Evolutionary conservation across 1,139 yeast species (phyloP).

Genomic region (Saccharomyces hybrid): DNA sequence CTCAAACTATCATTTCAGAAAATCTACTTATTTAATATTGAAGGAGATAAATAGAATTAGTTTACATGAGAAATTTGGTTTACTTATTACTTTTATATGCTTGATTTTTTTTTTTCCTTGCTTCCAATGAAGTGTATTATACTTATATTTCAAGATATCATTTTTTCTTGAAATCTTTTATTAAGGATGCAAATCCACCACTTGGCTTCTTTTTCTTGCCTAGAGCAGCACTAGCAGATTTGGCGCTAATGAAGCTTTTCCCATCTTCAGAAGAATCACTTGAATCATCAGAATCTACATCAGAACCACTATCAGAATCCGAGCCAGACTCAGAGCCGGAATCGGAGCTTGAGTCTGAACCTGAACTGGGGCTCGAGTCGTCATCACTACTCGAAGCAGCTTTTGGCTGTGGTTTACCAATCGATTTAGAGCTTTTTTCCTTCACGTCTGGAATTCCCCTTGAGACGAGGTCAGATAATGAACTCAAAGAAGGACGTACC

Average conservation of each 20-base stretch:
- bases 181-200: constrained; percentile 47
- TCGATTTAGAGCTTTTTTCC: constrained; percentile 37
- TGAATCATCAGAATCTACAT: constrained; percentile 13
- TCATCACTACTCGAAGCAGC: constrained; percentile 22
- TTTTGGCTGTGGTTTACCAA: constrained; percentile 27
- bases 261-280: constrained; percentile 20
- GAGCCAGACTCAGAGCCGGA: constrained; percentile 23
- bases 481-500: constrained; percentile 39
- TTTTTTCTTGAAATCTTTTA: constrained; percentile 42
- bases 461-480: constrained; percentile 49
- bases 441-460: constrained; percentile 60
- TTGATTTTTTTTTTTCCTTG: neutral
- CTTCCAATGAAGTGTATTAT: neutral
- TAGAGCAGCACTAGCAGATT: constrained; percentile 36
- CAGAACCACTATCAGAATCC: constrained; percentile 13
- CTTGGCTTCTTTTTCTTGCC: constrained; percentile 35
- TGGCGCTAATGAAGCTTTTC: constrained; percentile 36
- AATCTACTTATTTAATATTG: no score
- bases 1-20: no score
- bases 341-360: constrained; percentile 21
- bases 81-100: neutral
- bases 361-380: constrained; percentile 23
- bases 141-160: constrained; percentile 6
- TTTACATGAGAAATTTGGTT: neutral
- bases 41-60: neutral